Percentiles rank a stretch among this genome's conserved stretches.
Conservation (phyloP, 1,284 basidiomycete genomes). For the Vanrija sp. region DNA sequence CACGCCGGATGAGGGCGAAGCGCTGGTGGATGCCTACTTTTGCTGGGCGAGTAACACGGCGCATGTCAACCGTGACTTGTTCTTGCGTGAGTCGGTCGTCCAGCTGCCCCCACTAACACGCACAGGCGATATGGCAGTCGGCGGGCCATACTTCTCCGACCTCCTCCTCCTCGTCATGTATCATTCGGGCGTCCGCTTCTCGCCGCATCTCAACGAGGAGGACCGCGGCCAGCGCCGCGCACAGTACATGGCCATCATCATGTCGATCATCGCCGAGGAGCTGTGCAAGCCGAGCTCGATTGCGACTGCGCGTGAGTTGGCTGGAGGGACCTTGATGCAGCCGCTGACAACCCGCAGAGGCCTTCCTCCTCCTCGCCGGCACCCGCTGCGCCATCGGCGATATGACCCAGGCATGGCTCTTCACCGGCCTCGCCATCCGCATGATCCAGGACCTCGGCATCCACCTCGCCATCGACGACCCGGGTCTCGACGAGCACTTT, state of each 20-base stretch:
- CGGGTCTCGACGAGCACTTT: slow-evolving; percentile 15
- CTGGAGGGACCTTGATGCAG: too few species aligned
- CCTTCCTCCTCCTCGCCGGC: slow-evolving; percentile 17
- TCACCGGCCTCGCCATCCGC: slow-evolving; percentile 20
- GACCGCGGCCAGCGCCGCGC: slow-evolving; percentile 14
- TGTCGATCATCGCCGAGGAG: slow-evolving; percentile 20
- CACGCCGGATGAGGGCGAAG: slow-evolving; percentile 21
- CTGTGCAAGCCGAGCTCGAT: slow-evolving; percentile 18
- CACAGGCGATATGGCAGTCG: slow-evolving; percentile 21
- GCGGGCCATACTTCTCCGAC: slow-evolving; percentile 22
- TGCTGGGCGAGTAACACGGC: slow-evolving; percentile 19
- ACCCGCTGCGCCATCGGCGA: slow-evolving; percentile 19
- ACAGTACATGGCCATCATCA: slow-evolving; percentile 19
- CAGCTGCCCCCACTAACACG: neutral
- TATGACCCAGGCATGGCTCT: slow-evolving; percentile 23
- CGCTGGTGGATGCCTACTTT: slow-evolving; percentile 21
- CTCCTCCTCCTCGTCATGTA: slow-evolving; percentile 23
- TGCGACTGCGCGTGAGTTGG: slow-evolving; percentile 9
- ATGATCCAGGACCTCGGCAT: slow-evolving; percentile 22
- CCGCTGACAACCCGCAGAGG: slow-evolving; percentile 13
- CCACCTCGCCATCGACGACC: slow-evolving; percentile 23
- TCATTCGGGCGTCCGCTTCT: slow-evolving; percentile 18
- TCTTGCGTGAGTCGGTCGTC: slow-evolving; percentile 13
- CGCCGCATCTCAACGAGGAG: slow-evolving; percentile 13
- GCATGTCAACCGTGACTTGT: slow-evolving; percentile 13